These are phyloP conservation scores for Blastomyces parvus DNA, from an alignment of 2,329 filamentous ascomycete genomes.

Conservation along the genomic window DNA sequence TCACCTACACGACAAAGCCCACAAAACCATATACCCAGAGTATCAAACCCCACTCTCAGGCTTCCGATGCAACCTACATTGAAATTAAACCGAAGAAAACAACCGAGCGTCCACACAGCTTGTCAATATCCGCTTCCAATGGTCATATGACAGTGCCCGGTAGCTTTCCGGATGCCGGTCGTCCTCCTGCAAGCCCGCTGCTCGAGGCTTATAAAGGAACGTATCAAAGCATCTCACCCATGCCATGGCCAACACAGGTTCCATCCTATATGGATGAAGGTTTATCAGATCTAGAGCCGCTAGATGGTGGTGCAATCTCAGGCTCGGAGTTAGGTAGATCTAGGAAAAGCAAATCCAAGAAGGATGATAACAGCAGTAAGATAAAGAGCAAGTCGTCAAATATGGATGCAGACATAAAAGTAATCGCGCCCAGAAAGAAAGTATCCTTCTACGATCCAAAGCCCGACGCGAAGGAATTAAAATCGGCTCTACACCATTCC, in stretches of 20 bases:
- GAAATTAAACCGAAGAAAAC: slow-evolving; percentile 18
- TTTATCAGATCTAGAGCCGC: slow-evolving; percentile 41
- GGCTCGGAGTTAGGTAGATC: slow-evolving; percentile 19
- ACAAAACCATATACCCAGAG: slow-evolving; percentile 8
- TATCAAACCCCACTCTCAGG: slow-evolving; percentile 20
- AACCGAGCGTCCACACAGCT: slow-evolving; percentile 23
- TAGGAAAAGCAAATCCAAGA: slow-evolving; percentile 19
- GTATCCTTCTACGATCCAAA: slow-evolving; percentile 76
- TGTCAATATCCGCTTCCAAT: slow-evolving; percentile 33
- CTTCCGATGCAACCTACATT: slow-evolving; percentile 22
- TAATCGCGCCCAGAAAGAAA: slow-evolving; percentile 48
- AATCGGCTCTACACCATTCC: slow-evolving; percentile 60
- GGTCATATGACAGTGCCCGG: slow-evolving; percentile 27
- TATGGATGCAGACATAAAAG: slow-evolving; percentile 19
- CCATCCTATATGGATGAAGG: slow-evolving; percentile 48
- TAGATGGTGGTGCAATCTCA: slow-evolving; percentile 22
- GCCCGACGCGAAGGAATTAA: slow-evolving; percentile 66
- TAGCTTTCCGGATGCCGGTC: slow-evolving; percentile 24
- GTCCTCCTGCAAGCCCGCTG: slow-evolving; percentile 69
- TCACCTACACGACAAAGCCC: slow-evolving; percentile 30
- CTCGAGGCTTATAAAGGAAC: slow-evolving; percentile 89
- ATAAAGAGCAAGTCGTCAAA: slow-evolving; percentile 15
- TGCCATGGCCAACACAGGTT: slow-evolving; percentile 70
- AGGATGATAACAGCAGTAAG: neutral
- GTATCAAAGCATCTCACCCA: slow-evolving; percentile 88